A percentile compares a stretch with the other conserved stretches of the same genome.
These are phyloP conservation scores for Dactylellina sp. DNA, from an alignment of 2,329 filamentous ascomycete genomes.

Conservation along the genomic window DNA sequence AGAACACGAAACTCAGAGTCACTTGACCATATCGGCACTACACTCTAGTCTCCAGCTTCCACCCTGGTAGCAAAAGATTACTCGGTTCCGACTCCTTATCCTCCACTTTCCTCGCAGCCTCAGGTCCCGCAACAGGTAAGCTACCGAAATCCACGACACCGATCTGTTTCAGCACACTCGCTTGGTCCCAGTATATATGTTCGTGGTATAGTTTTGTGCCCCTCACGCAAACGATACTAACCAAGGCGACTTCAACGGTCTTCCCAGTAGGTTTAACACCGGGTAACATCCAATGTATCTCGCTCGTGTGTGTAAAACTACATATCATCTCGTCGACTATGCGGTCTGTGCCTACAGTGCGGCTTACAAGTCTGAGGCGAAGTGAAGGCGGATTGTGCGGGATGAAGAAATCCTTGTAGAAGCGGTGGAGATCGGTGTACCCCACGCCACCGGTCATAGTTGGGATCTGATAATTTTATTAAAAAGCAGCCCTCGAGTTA, in stretches of 20 bases:
- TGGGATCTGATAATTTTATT: conserved; percentile 23
- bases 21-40: too few relatives aligned
- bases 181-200: conserved; percentile 78
- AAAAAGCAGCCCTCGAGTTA: not conserved
- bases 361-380: conserved; percentile 75
- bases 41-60: too few relatives aligned
- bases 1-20: too few relatives aligned
- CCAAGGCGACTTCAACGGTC: conserved; percentile 72
- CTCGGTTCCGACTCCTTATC: conserved; percentile 47
- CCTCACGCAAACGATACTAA: conserved; percentile 74
- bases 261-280: conserved; percentile 71
- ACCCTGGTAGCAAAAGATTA: conserved; percentile 28
- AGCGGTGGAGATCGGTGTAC: conserved; percentile 71
- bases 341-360: conserved; percentile 78
- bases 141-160: conserved; percentile 67
- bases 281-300: conserved; percentile 76
- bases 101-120: conserved; percentile 58
- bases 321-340: conserved; percentile 78
- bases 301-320: conserved; percentile 72
- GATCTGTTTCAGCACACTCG: conserved; percentile 72
- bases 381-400: conserved; percentile 78
- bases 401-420: conserved; percentile 80
- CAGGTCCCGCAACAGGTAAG: conserved; percentile 58
- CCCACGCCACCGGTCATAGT: conserved; percentile 76
- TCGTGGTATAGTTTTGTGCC: conserved; percentile 77